Evolutionary conservation across 768 basidiomycete species (phyloP), one percentile per base, ranked within the genome.

Genomic region (Serendipita sp.): DNA sequence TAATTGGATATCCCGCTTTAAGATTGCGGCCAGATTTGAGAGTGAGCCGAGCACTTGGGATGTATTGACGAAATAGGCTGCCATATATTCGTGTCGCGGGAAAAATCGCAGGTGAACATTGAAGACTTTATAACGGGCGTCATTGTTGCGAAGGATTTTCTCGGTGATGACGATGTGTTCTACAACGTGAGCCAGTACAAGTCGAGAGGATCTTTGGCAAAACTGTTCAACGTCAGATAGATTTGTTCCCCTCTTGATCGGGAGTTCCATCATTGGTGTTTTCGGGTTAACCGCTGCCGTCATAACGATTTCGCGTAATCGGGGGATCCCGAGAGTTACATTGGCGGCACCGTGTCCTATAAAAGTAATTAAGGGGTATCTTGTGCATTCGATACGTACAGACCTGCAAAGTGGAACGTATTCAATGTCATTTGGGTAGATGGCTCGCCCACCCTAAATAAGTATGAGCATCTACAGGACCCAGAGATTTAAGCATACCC

Each of bases 341-440:
- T 99, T 99, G 45, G 96, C 96, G 65, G 96, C 96, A 75, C 96
- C 95, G 71, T 98, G 96, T 67, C 95, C 91, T 93, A 68, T 40
- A n/a, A 44, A 40, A 62, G 62, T 40, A 44, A n/a, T 62, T 63
- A 53, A 48, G 46, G 44, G 50, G 69, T 43, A 66, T 2, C 11
- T 34, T n/a, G 5, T 52, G 45, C 37, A 23, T n/a, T 10, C 27
- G 40, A 33, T 44, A 53, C 65, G 67, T 43, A 71, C 81, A 70
- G 73, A 85, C 92, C 95, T 69, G 96, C 96, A 70, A 99, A 94
- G 77, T 99, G 96, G 83, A 99, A 99, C 11, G 96, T 99, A 73
- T 99, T 99, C 67, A 99, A 76, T 6, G 96, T 99, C 96, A 99
- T 99, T 73, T 99, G 96, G 0, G 96, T 99, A 15, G 96, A 99